These are phyloP conservation scores for Aspergillus tamarii DNA, from an alignment of 2,329 filamentous ascomycete species.

Conservation along the genomic window DNA sequence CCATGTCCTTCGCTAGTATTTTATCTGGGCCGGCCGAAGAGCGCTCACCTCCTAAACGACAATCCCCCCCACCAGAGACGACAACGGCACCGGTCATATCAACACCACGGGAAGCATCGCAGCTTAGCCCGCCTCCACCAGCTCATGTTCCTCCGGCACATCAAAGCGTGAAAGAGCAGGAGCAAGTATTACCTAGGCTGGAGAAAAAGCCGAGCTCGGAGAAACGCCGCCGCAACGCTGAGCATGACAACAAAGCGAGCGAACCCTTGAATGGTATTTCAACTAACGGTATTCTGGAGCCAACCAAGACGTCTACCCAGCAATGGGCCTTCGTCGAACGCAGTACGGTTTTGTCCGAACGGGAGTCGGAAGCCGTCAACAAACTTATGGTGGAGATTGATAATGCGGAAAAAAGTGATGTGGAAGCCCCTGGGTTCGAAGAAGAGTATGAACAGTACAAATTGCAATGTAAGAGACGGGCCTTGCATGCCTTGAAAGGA, in stretches of 20 bases:
- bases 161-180: conserved; percentile 26
- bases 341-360: conserved; percentile 57
- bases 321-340: conserved; percentile 51
- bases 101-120: conserved; percentile 12
- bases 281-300: conserved; percentile 29
- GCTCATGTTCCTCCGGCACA: conserved; percentile 23
- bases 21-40: conserved; percentile 77
- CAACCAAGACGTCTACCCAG: conserved; percentile 21
- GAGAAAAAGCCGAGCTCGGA: conserved; percentile 34
- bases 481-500: conserved; percentile 63
- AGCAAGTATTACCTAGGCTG: conserved; percentile 31
- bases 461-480: conserved; percentile 65
- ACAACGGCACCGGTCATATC: conserved; percentile 24
- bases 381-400: conserved; percentile 65
- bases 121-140: conserved; percentile 25
- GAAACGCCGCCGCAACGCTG: conserved; percentile 28
- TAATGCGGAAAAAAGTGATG: conserved; percentile 59
- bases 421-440: conserved; percentile 58
- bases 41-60: conserved; percentile 49
- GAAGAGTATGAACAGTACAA: conserved; percentile 57
- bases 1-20: conserved; percentile 96
- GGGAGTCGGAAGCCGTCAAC: conserved; percentile 72
- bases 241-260: conserved; percentile 24
- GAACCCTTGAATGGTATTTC: conserved; percentile 22
- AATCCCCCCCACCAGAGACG: conserved; percentile 47